Conservation (phyloP, 345 rosid species). For the Limnanthes douglasii region DNA sequence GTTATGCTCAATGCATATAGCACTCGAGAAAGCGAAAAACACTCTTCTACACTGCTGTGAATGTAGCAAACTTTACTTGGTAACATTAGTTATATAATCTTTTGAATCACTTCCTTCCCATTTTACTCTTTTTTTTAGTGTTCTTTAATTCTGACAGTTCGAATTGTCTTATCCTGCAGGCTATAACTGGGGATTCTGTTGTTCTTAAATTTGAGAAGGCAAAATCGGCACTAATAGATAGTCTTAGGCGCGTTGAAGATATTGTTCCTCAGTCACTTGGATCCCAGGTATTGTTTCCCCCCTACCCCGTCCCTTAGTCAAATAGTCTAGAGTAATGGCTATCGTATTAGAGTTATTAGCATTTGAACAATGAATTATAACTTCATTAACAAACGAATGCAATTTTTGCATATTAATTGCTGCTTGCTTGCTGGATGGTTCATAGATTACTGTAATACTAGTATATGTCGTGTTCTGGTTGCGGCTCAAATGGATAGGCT, state of each 20-base stretch:
- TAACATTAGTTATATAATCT: slow-evolving; percentile 16
- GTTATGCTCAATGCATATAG: slow-evolving; percentile 82
- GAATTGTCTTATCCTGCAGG: slow-evolving; percentile 28
- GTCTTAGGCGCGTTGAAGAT: slow-evolving; percentile 91
- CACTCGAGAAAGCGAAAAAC: slow-evolving; percentile 77
- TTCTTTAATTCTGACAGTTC: slow-evolving; percentile 3
- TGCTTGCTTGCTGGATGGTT: not conserved
- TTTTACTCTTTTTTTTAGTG: not conserved
- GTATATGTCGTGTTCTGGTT: not conserved
- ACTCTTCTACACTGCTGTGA: slow-evolving; percentile 88
- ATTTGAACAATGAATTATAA: not conserved
- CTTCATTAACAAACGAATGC: no score
- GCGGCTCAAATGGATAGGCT: no score
- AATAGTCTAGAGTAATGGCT: not conserved
- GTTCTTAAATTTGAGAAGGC: slow-evolving; percentile 78
- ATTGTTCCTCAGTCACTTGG: slow-evolving; percentile 86
- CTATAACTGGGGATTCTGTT: slow-evolving; percentile 89
- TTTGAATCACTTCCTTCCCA: not conserved
- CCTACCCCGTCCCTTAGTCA: no score
- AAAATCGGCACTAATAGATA: slow-evolving; percentile 47
- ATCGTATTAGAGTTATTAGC: no score
- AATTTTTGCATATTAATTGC: not conserved
- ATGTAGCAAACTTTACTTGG: slow-evolving; percentile 91
- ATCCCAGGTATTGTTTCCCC: slow-evolving; percentile 35
- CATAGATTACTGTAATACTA: not conserved